These are phyloP conservation scores for Lachancea fermentati DNA, from an alignment of 805 yeast genomes.

Conservation along the genomic window DNA sequence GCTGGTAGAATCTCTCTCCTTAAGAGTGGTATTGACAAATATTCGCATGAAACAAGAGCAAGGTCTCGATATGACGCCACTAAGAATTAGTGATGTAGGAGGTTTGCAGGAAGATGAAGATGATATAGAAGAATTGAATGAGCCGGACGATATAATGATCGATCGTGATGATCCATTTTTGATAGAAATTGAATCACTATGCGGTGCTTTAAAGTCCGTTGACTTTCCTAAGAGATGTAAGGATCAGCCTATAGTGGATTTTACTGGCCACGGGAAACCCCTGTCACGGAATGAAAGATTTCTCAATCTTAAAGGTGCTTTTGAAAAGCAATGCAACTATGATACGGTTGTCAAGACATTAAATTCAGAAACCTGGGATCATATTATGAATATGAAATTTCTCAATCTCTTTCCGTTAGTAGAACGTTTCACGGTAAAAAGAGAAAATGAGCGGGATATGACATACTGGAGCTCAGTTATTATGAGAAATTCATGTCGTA, in stretches of 20 bases:
- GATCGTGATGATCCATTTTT: conserved; percentile 14
- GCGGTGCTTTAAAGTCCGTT: no score
- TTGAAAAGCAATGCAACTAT: conserved; percentile 41
- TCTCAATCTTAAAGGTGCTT: conserved; percentile 7
- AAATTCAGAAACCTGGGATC: conserved; percentile 23
- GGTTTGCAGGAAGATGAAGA: not conserved
- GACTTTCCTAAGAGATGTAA: no score
- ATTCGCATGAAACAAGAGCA: conserved; percentile 3
- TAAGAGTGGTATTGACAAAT: conserved; percentile 15
- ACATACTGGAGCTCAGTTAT: conserved; percentile 98
- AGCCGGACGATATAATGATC: not conserved
- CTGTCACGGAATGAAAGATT: not conserved
- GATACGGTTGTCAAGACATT: conserved; percentile 33
- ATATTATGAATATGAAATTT: conserved; percentile 40
- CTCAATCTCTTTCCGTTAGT: conserved; percentile 84
- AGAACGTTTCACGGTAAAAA: conserved; percentile 75
- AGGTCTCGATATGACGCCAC: conserved; percentile 3
- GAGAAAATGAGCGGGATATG: conserved; percentile 66
- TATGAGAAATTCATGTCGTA: conserved; percentile 91
- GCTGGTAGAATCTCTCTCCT: conserved; percentile 64
- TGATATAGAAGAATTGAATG: not conserved
- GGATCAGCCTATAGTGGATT: no score
- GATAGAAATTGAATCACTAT: conserved; percentile 12
- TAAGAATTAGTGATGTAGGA: conserved; percentile 3
- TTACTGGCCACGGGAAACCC: not conserved